Evolutionary conservation across 2,329 filamentous ascomycete genomes (phyloP), one percentile per base, ranked within the genome.

Genomic region (Aspergillus tanneri): DNA sequence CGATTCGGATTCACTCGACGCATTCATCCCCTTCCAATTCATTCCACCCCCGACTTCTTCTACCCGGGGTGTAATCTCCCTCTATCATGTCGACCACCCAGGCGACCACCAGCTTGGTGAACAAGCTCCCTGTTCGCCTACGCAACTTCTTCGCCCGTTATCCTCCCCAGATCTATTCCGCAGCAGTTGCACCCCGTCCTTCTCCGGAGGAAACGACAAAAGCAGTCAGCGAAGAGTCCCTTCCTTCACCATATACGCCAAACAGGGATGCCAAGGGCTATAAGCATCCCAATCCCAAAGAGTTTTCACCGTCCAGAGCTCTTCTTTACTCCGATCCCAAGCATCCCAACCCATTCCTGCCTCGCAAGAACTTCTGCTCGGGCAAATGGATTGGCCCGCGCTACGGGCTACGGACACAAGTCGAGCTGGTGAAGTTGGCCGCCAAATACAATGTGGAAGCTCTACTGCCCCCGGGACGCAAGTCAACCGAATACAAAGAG

Each of bases 91-190:
- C 56, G 18, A 50, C 53, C 28, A 50, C 56, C 12, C 53, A 62
- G 58, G 51, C 55, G 55, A 22, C 52, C 44, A 38, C 44, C 47
- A 37, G 47, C 53, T 47, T 57, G 43, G 55, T 63, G 38, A 56
- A 45, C 51, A 46, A 57, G 19, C 83, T 97, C 32, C 93, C 90
- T 7, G 77, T 82, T 45, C 86, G 86, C 32, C 82, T 99, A 37
- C 82, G 87, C 65, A 84, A 84, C 63, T 96, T 99, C 80, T 87
- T 99, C 72, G 86, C 87, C 48, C 87, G 88, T 57, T 96, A 92
- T 70, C 93, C 93, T 34, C 90, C 92, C 39, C 80, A 64, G 66
- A 66, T 60, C 60, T 81, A 69, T 61, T 76, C 67, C 43, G 65
- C 69, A 21, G 56, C 68, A 57, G 64, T 66, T 19, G 57, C 56